Conservation (phyloP, 208 protist genomes). For the Herpetomonas samuelpessoai region DNA sequence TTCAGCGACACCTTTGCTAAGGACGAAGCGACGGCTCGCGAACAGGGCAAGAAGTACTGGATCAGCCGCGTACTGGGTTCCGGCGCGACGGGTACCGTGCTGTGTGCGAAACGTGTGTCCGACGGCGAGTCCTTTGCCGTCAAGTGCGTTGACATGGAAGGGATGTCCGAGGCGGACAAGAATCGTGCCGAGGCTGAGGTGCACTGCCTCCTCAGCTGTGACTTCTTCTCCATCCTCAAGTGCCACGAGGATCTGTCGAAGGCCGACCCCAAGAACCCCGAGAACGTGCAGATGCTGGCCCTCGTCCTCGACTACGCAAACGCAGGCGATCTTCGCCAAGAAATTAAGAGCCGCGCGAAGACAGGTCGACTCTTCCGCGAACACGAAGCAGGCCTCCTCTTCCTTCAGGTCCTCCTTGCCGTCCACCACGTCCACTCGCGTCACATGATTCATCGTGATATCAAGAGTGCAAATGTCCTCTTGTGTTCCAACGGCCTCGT, state of each 20-base stretch:
- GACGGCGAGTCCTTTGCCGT: slow-evolving; percentile 58
- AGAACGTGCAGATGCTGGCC: slow-evolving; percentile 59
- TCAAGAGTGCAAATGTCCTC: slow-evolving; percentile 87
- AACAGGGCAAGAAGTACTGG: slow-evolving; percentile 69
- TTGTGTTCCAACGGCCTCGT: slow-evolving; percentile 73
- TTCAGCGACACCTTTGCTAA: slow-evolving; percentile 65
- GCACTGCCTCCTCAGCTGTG: slow-evolving; percentile 64
- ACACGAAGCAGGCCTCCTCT: slow-evolving; percentile 70
- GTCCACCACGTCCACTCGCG: slow-evolving; percentile 83
- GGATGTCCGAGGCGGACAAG: slow-evolving; percentile 76
- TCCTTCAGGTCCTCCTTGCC: slow-evolving; percentile 77
- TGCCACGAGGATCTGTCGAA: slow-evolving; percentile 74
- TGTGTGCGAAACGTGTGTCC: slow-evolving; percentile 54
- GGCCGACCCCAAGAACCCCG: slow-evolving; percentile 39
- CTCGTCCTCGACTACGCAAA: slow-evolving; percentile 86
- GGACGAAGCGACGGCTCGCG: slow-evolving; percentile 61
- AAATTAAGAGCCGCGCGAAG: slow-evolving; percentile 64
- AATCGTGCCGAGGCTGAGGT: slow-evolving; percentile 65
- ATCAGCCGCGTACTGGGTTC: slow-evolving; percentile 73
- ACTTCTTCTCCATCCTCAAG: slow-evolving; percentile 82
- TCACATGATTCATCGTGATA: slow-evolving; percentile 85
- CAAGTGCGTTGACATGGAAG: slow-evolving; percentile 71
- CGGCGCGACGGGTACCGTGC: slow-evolving; percentile 52
- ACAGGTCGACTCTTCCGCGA: slow-evolving; percentile 50
- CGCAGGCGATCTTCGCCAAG: slow-evolving; percentile 74